Evolutionary conservation across 164 flowering plant species (phyloP).

Genomic region (Annona cherimola): DNA sequence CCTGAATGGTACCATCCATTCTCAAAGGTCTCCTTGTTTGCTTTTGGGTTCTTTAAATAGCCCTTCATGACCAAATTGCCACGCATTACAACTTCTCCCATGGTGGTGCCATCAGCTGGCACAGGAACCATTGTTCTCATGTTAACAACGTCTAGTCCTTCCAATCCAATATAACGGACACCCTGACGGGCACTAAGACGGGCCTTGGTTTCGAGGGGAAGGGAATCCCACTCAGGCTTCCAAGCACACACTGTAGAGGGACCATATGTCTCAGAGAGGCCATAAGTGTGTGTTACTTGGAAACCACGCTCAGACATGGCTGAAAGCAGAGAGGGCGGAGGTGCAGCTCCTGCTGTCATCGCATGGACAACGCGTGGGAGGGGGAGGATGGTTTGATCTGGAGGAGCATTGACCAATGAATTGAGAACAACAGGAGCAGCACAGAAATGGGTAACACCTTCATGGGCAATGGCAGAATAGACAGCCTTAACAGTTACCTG

Average conservation of each 20-base stretch:
- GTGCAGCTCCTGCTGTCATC: slow-evolving; percentile 96
- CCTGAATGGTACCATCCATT: slow-evolving; percentile 90
- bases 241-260: slow-evolving; percentile 87
- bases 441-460: slow-evolving; percentile 86
- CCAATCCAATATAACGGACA: slow-evolving; percentile 70
- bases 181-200: slow-evolving; percentile 85
- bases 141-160: slow-evolving; percentile 64
- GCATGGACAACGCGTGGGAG: slow-evolving; percentile 75
- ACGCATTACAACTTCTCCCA: slow-evolving; percentile 84
- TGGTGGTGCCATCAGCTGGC: slow-evolving; percentile 79
- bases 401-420: slow-evolving; percentile 61
- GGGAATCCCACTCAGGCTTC: slow-evolving; percentile 93
- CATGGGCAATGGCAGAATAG: slow-evolving; percentile 67
- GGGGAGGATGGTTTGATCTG: slow-evolving; percentile 64
- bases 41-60: slow-evolving; percentile 87
- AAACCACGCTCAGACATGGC: slow-evolving; percentile 73
- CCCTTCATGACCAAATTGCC: slow-evolving; percentile 95
- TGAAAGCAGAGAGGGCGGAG: slow-evolving; percentile 71
- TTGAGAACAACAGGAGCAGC: slow-evolving; percentile 98
- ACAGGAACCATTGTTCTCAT: slow-evolving; percentile 52
- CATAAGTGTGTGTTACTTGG: slow-evolving; percentile 83
- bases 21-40: slow-evolving; percentile 72
- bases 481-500: slow-evolving; percentile 87
- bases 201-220: slow-evolving; percentile 63
- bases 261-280: slow-evolving; percentile 92